Conservation (phyloP, 805 yeast species). For the Wickerhamiella azymoides region DNA sequence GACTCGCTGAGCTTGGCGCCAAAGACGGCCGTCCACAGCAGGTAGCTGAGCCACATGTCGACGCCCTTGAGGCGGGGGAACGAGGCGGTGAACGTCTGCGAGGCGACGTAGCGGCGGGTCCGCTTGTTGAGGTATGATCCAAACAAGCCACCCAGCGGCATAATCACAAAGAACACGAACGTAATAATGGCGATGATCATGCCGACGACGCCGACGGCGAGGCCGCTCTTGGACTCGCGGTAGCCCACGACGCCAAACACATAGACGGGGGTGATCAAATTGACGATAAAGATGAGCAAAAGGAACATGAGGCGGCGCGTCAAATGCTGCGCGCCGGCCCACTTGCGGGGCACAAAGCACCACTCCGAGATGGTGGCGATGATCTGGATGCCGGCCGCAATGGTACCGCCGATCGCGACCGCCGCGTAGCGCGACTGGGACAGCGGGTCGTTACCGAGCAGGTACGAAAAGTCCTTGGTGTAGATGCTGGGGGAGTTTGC, state of each 20-base stretch:
- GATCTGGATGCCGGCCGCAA: slow-evolving; percentile 72
- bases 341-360: slow-evolving; percentile 90
- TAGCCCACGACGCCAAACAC: slow-evolving; percentile 65
- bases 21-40: slow-evolving; percentile 81
- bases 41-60: slow-evolving; percentile 93
- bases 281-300: slow-evolving; percentile 47
- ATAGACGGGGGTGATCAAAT: slow-evolving; percentile 77
- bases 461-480: slow-evolving; percentile 74
- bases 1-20: slow-evolving; percentile 83
- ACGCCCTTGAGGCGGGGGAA: slow-evolving; percentile 68
- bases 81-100: slow-evolving; percentile 91
- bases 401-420: slow-evolving; percentile 80
- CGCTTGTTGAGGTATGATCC: slow-evolving; percentile 80
- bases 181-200: slow-evolving; percentile 83
- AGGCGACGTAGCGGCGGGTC: slow-evolving; percentile 78
- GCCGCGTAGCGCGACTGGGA: slow-evolving; percentile 89
- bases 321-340: slow-evolving; percentile 99
- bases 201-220: slow-evolving; percentile 67
- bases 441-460: slow-evolving; percentile 71
- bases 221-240: slow-evolving; percentile 52
- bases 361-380: slow-evolving; percentile 84
- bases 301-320: slow-evolving; percentile 75
- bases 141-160: slow-evolving; percentile 95
- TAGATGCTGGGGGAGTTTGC: slow-evolving; percentile 85
- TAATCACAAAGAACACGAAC: slow-evolving; percentile 69